Percentiles rank a stretch among this genome's conserved stretches.
phyloP scores from a whole-genome alignment of 768 basidiomycete genomes.

The Lentinus tigrinus region DNA sequence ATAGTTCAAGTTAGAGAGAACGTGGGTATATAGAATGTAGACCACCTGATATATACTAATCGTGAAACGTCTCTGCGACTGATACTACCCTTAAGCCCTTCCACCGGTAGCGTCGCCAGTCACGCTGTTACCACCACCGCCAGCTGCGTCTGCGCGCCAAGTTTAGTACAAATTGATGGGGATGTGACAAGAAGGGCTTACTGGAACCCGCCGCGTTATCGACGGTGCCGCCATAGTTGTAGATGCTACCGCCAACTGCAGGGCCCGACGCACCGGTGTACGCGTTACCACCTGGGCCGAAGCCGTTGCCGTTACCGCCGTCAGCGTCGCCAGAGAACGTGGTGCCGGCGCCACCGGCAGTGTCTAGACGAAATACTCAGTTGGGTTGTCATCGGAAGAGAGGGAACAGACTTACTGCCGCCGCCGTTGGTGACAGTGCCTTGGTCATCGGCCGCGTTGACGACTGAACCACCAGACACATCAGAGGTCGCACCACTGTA shows the following conservation, averaged over 20 bases:
- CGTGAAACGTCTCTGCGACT: conserved; percentile 10
- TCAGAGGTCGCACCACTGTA: conserved; percentile 20
- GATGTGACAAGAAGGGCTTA: background rate
- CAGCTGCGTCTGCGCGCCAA: conserved; percentile 9
- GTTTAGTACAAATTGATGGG: background rate
- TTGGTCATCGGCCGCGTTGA: conserved; percentile 10
- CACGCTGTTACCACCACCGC: conserved; percentile 17
- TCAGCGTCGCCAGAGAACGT: conserved; percentile 21
- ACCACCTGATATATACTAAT: conserved; percentile 16
- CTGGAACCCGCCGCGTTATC: conserved; percentile 20
- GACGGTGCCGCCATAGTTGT: conserved; percentile 17
- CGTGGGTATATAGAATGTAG: conserved; percentile 23
- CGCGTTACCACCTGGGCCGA: conserved; percentile 26
- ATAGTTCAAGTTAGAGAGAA: conserved; percentile 11
- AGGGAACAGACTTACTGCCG: conserved; percentile 9
- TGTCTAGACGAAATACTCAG: conserved; percentile 1
- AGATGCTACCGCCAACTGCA: conserved; percentile 18
- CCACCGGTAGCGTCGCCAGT: conserved; percentile 23
- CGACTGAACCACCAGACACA: conserved; percentile 18
- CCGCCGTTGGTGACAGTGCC: conserved; percentile 12
- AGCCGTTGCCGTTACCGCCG: conserved; percentile 22
- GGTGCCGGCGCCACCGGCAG: conserved; percentile 17
- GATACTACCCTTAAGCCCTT: conserved; percentile 9
- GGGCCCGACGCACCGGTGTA: conserved; percentile 22
- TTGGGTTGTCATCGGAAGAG: too few species aligned